Evolutionary conservation across 169 alveolate species (phyloP).

Genomic region (Cryptosporidium meleagridis): DNA sequence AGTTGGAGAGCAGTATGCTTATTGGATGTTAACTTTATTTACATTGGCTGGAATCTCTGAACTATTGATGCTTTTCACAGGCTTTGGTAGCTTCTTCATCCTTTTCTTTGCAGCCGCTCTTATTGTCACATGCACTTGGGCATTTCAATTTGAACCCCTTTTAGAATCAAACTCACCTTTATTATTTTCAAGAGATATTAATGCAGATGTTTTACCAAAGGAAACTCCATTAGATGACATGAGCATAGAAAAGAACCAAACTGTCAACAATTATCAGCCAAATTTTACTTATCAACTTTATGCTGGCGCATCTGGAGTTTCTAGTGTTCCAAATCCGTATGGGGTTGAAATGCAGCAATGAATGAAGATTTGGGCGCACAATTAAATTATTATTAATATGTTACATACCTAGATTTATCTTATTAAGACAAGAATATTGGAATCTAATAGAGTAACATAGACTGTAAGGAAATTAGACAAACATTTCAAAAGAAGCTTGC

Average conservation of each 20-base stretch:
- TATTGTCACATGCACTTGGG: conserved; percentile 46
- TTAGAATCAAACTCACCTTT: conserved; percentile 48
- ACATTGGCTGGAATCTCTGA: conserved; percentile 51
- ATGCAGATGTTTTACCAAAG: conserved; percentile 69
- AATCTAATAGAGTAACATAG: neutral
- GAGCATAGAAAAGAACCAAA: conserved; percentile 54
- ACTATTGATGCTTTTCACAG: conserved; percentile 50
- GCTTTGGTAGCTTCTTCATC: conserved; percentile 56
- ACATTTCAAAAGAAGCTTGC: neutral
- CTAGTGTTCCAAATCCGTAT: conserved; percentile 26
- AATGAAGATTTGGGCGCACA: neutral
- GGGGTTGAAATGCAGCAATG: conserved; percentile 52
- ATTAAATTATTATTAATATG: neutral
- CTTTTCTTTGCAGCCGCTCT: conserved; percentile 57
- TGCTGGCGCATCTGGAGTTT: conserved; percentile 66
- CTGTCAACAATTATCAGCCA: conserved; percentile 52
- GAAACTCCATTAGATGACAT: conserved; percentile 53
- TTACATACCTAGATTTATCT: neutral
- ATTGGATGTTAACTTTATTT: conserved; percentile 46
- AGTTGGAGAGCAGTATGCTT: conserved; percentile 71
- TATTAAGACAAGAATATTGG: neutral
- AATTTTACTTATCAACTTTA: conserved; percentile 61
- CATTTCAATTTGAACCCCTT: conserved; percentile 54
- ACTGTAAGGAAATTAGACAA: neutral
- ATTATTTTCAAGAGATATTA: conserved; percentile 42